Base-by-base conservation (phyloP, 768 basidiomycete species). In the Auriscalpium microsporum region DNA sequence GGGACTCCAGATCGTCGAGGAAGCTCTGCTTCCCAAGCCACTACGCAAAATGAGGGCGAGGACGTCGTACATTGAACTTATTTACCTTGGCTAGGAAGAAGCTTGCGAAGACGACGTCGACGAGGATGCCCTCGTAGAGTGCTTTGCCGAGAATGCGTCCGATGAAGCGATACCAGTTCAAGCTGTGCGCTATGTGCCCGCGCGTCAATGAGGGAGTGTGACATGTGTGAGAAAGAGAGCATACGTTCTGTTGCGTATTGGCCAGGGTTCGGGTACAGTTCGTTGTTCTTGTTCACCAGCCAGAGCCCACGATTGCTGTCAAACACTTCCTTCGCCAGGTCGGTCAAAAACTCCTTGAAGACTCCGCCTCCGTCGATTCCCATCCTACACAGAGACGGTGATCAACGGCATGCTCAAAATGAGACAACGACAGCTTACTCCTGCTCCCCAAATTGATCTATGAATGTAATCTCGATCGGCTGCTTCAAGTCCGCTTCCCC, bases 331-430 rank as follows among this genome's bases (percentile, higher is more conserved):
- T 88, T 93, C 55, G 85, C 86, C 16, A 99, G 69, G 13, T 87
- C 90, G 2, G 94, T 99, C 64, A 98, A 81, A 62, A 98, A 96
- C 68, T 98, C 96, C 68, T 98, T 99, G 76, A 96, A 98, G 5
- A 98, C 85, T 0, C 96, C 96, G 2, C 96, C 94, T 2, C 95
- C 94, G 60, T 97, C 95, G 35, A 98, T 95, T 0, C 94, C 95
- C 16, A 86, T 84, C 68, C 88, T 90, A 67, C 48, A 21, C 37
- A 23, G 10, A 23, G 23, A 35, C 52, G 37, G 55, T 34, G 48
- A 52, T 34, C 36, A 45, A 16, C 16, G 13, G 45, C 33, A 14
- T 51, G 9, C n/a, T 21, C 42, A n/a, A 4, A 50, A 28, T 28
- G 45, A 34, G 16, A 34, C 14, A 33, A 51, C 8, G 9, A 2